Evolutionary conservation across 306 rosid species (phyloP).

Genomic region (Chamaecrista fasciculata): DNA sequence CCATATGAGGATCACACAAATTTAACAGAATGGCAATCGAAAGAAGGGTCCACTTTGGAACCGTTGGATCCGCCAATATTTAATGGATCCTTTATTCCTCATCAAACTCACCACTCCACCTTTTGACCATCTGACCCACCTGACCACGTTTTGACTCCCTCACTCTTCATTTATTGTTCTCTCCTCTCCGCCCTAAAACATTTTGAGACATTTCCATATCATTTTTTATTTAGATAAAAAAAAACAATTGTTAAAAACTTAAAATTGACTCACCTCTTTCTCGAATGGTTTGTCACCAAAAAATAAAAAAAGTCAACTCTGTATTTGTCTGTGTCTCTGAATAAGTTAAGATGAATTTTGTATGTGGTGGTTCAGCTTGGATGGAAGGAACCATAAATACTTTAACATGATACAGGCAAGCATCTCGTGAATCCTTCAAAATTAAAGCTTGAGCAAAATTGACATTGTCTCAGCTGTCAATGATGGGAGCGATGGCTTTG

Average conservation of each 20-base stretch:
- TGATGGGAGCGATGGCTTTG: too few species aligned
- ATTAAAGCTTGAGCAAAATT: too few species aligned
- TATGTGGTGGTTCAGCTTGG: constrained; percentile 6
- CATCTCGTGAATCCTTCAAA: constrained; percentile 46
- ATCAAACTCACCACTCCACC: constrained; percentile 36
- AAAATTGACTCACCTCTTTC: too few species aligned
- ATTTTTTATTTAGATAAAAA: neutral
- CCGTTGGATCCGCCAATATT: constrained; percentile 32
- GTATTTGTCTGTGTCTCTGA: neutral
- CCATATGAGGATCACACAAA: neutral
- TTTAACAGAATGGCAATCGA: too few species aligned
- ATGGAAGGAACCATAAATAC: too few species aligned
- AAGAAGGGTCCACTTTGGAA: constrained; percentile 35
- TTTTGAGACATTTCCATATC: neutral
- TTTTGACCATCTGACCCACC: constrained; percentile 46
- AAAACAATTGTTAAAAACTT: too few species aligned
- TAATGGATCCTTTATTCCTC: constrained; percentile 29
- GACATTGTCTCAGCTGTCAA: too few species aligned
- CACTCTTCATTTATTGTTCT: constrained; percentile 41
- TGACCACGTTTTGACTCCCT: constrained; percentile 46
- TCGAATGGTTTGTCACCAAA: too few species aligned
- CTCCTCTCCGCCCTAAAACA: neutral
- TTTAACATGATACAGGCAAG: constrained; percentile 26
- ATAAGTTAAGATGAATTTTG: neutral
- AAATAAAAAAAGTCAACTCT: too few species aligned